These are phyloP conservation scores for Ogataea methylovora DNA, from an alignment of 805 yeast species.

Conservation along the genomic window DNA sequence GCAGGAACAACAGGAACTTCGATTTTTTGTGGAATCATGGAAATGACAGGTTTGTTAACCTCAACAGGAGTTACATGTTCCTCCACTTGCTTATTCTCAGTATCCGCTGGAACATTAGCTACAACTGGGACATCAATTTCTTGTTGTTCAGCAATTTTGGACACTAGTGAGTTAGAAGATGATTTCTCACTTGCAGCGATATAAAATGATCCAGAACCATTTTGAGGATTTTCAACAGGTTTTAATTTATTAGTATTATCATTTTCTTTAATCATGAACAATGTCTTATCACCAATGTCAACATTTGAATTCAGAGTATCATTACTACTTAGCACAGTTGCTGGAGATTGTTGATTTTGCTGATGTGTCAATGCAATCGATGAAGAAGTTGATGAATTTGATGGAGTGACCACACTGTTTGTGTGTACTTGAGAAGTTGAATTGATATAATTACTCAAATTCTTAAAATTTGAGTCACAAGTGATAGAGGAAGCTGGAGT, in stretches of 20 bases:
- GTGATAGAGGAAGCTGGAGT: conserved; percentile 16
- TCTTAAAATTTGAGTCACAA: conserved; percentile 8
- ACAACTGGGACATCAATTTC: too few species aligned
- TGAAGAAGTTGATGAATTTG: conserved; percentile 7
- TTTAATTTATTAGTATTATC: not conserved
- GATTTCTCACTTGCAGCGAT: too few species aligned
- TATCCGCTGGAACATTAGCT: too few species aligned
- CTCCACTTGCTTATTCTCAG: too few species aligned
- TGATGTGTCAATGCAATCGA: conserved; percentile 3
- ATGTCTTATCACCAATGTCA: conserved; percentile 2
- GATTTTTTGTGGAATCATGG: too few species aligned
- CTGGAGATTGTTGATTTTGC: conserved; percentile 1
- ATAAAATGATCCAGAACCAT: not conserved
- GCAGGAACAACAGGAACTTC: too few species aligned
- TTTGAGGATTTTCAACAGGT: not conserved
- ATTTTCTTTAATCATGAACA: conserved; percentile 1
- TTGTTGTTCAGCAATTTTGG: too few species aligned
- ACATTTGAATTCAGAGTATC: conserved; percentile 1
- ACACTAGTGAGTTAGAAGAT: too few species aligned
- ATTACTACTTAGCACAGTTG: conserved; percentile 1
- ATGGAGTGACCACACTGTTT: not conserved
- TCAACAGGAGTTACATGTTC: too few species aligned
- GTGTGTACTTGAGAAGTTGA: not conserved
- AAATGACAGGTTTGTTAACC: too few species aligned
- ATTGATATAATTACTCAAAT: too few species aligned